Conservation (phyloP, 257 asterid species). For the Mentha longifolia region DNA sequence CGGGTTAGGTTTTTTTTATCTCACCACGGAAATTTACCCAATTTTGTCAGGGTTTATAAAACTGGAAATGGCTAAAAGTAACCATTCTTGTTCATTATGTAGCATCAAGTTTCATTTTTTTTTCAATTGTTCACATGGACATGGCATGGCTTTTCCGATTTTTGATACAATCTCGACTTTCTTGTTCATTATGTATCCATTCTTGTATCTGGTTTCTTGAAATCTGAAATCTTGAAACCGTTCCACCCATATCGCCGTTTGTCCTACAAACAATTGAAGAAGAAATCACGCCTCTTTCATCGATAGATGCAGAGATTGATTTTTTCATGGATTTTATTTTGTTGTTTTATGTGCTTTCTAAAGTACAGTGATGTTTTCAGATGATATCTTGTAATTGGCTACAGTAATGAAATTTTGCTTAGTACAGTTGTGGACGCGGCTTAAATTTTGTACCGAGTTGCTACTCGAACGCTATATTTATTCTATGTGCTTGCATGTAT, state of each 20-base stretch:
- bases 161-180: constrained; percentile 11
- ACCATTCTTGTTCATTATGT: constrained; percentile 33
- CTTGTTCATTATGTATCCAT: background rate
- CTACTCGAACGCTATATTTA: background rate
- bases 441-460: no score
- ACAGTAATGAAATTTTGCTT: background rate
- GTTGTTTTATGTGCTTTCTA: background rate
- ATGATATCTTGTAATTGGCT: background rate
- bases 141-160: background rate
- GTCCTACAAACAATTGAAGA: background rate
- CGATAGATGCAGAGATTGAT: background rate
- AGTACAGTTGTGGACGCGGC: no score
- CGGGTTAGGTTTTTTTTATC: constrained; percentile 38
- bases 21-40: constrained; percentile 35
- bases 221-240: background rate
- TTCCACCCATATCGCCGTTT: background rate
- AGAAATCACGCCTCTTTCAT: background rate
- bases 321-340: constrained; percentile 13
- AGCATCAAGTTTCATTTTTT: constrained; percentile 32
- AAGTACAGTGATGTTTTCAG: background rate
- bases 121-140: background rate
- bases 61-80: constrained; percentile 34
- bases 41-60: constrained; percentile 37
- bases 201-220: constrained; percentile 27
- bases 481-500: no score